These are phyloP conservation scores for Thelonectria olida DNA, from an alignment of 2,329 filamentous ascomycete genomes.

Conservation along the genomic window DNA sequence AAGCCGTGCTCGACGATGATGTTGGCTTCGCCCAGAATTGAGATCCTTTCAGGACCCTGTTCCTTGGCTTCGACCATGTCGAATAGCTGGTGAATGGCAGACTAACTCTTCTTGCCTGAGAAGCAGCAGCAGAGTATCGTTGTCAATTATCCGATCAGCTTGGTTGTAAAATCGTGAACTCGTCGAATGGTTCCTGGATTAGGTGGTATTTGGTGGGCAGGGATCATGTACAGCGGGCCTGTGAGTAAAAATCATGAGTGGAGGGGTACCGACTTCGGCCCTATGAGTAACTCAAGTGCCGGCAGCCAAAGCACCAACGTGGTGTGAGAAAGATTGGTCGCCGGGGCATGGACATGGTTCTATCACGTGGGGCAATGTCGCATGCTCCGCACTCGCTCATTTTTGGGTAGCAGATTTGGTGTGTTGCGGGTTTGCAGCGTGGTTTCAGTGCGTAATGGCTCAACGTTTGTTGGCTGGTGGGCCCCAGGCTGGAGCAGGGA, in stretches of 20 bases:
- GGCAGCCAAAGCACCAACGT: neutral
- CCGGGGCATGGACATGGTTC: neutral
- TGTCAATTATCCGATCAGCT: conserved; percentile 2
- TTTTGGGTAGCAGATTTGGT: neutral
- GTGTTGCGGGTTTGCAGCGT: neutral
- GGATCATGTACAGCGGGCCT: neutral
- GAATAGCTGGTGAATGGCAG: conserved; percentile 13
- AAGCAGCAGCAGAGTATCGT: neutral
- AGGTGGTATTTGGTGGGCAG: conserved; percentile 6
- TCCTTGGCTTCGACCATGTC: conserved; percentile 39
- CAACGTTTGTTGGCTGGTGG: neutral
- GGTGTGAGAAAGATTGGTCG: neutral
- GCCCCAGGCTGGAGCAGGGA: neutral
- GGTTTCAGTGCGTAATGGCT: neutral
- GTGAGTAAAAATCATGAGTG: conserved; percentile 14
- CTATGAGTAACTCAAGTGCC: conserved; percentile 4
- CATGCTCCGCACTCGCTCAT: conserved; percentile 5
- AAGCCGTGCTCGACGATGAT: conserved; percentile 93
- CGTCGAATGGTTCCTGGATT: neutral
- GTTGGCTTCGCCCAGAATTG: conserved; percentile 86
- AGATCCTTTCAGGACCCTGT: conserved; percentile 67
- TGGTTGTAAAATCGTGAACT: neutral
- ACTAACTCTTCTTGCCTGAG: conserved; percentile 16
- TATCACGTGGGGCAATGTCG: conserved; percentile 2
- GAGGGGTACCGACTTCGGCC: conserved; percentile 21